Percentiles rank a stretch among this genome's conserved stretches.
phyloP scores from a whole-genome alignment of 257 asterid species.

The Lycium barbarum region DNA sequence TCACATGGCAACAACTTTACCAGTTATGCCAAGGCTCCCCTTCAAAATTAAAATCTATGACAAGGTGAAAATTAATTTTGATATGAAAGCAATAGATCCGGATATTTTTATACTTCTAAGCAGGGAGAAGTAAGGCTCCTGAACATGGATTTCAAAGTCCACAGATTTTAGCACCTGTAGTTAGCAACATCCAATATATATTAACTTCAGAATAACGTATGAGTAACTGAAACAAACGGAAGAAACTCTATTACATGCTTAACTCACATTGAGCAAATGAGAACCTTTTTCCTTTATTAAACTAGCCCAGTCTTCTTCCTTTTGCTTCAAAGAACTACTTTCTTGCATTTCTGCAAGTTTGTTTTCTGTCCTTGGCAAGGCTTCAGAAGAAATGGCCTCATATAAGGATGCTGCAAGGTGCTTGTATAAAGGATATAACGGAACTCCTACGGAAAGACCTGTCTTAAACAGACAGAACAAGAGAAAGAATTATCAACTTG shows the following conservation, averaged over 20 bases:
- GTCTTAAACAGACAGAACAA: constrained; percentile 8
- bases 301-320: constrained; percentile 55
- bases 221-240: constrained; percentile 22
- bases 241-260: constrained; percentile 9
- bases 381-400: constrained; percentile 55
- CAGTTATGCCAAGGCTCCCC: too few species aligned
- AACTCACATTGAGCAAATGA: constrained; percentile 55
- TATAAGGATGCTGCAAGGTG: constrained; percentile 64
- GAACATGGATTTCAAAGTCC: constrained; percentile 84
- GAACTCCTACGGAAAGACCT: constrained; percentile 61
- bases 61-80: background rate
- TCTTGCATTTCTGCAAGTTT: constrained; percentile 42
- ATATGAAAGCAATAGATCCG: constrained; percentile 15
- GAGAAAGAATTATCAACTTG: background rate
- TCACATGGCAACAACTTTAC: too few species aligned
- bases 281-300: constrained; percentile 58
- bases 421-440: constrained; percentile 76
- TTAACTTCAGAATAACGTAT: background rate
- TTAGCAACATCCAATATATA: background rate
- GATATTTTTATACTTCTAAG: constrained; percentile 57
- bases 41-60: constrained; percentile 14
- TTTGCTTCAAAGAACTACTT: constrained; percentile 42
- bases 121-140: constrained; percentile 87
- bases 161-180: constrained; percentile 64
- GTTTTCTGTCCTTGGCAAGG: constrained; percentile 37